Percentiles rank a stretch among this genome's conserved stretches.
phyloP scores from a whole-genome alignment of 768 basidiomycete species.

The Russula brevipes region DNA sequence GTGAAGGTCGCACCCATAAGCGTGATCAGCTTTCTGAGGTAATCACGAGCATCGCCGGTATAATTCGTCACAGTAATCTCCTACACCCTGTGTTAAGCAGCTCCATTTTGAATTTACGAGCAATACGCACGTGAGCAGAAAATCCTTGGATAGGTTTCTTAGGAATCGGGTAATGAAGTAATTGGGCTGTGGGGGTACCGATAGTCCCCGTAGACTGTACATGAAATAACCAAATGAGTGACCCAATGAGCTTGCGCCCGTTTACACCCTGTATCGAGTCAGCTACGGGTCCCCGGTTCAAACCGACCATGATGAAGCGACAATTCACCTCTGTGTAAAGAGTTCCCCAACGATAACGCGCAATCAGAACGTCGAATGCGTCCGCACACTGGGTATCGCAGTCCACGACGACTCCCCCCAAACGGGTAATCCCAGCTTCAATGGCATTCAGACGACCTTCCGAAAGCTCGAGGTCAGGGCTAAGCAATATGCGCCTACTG shows the following conservation, averaged over 20 bases:
- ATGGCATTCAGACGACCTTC: slow-evolving; percentile 48
- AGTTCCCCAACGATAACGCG: slow-evolving; percentile 59
- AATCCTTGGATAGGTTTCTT: slow-evolving; percentile 55
- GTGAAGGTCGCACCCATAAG: slow-evolving; percentile 78
- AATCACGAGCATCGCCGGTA: slow-evolving; percentile 79
- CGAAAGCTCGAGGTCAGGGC: slow-evolving; percentile 51
- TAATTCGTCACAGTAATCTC: slow-evolving; percentile 86
- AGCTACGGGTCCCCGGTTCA: background rate
- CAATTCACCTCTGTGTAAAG: slow-evolving; percentile 58
- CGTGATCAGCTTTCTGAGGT: slow-evolving; percentile 76
- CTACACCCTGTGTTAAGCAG: slow-evolving; percentile 34
- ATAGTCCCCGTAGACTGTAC: slow-evolving; percentile 60
- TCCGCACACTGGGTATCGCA: slow-evolving; percentile 37
- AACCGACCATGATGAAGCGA: background rate
- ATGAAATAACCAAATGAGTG: slow-evolving; percentile 78
- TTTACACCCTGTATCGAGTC: slow-evolving; percentile 50
- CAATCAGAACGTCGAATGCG: slow-evolving; percentile 67
- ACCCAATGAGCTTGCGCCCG: slow-evolving; percentile 60
- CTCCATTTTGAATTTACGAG: background rate
- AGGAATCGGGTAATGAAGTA: slow-evolving; percentile 83
- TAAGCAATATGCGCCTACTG: slow-evolving; percentile 56
- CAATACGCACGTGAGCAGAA: slow-evolving; percentile 48
- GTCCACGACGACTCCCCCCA: slow-evolving; percentile 50
- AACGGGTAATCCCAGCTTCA: slow-evolving; percentile 51
- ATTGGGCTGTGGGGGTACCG: slow-evolving; percentile 61